Base-by-base conservation (phyloP, 495 filamentous ascomycete species). In the Beverwykella pulmonaria region DNA sequence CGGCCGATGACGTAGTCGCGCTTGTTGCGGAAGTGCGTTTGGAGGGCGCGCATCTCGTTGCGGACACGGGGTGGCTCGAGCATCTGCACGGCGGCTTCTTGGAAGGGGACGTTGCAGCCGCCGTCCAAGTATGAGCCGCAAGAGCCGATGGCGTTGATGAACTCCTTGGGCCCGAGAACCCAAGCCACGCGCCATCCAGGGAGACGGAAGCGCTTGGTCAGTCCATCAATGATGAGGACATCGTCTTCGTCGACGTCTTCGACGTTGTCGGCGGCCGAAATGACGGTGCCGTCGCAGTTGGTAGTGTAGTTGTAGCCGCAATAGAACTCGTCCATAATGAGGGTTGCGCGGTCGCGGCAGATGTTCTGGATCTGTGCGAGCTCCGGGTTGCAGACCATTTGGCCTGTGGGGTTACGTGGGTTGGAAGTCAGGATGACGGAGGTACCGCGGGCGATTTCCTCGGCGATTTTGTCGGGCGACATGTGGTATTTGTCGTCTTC, bases 321-420 rank as follows among this genome's bases (percentile, higher is more conserved):
- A 77, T 98, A 98, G 83, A 98, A 98, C 79, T 98, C 93, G 71
- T 98, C 93, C 78, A 92, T 90, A 61, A 98, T 92, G 54, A 98
- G 80, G 0, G 93, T 97, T 12, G 91, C 92, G 29, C 91, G 88
- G 73, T 91, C 91, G 66, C 92, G 87, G 81, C 91, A 95, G 71
- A 97, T 88, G 69, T 96, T 89, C 78, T 97, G 91, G 72, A 97
- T 94, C 75, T 91, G 82, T 39, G 88, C 88, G 54, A 98, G 81
- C 74, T 93, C 87, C 0, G 91, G 89, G 70, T 90, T 90, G 69
- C 81, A 82, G 22, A 96, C 85, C 47, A 96, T 90, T 60, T 88
- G 85, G 44, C 93, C 93, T n/a, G 93, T 96, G 0, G 93, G 93
- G 78, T 97, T 98, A 57, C 93, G 87, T 26, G 93, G 93, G 80